Evolutionary conservation across 208 protist species (phyloP), one percentile per base, ranked within the genome.

Genomic region (Wallacemonas collosoma): DNA sequence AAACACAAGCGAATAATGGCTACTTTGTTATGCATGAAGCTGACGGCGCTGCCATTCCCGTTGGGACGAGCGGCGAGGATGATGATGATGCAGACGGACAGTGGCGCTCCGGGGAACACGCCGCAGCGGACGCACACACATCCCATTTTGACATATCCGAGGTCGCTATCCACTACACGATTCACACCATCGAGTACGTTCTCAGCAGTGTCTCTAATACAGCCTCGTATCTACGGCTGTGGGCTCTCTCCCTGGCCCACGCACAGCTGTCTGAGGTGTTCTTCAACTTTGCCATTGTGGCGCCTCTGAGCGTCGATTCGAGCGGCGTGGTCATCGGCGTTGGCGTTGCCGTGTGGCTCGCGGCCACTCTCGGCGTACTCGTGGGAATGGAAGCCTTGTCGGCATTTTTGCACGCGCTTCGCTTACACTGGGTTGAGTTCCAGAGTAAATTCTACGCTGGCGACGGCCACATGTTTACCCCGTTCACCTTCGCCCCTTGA

Each of bases 171-270:
- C 89, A 99, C 77, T 97, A 99, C 77, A 73, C 98, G n/a, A 99
- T 99, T 73, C 98, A 99, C 84, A 99, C 98, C 44, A 99, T 99
- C 74, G 99, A 99, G 82, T 99, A 99, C 79, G 93, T 99, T 41
- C 93, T 99, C 6, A 96, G 98, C 62, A 93, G 87, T 64, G 97
- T 99, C 48, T 99, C 99, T 12, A 99, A 99, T 86, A 99, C 99
- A 12, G 99, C 99, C 5, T 99, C 99, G n/a, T 99, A 99, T 84
- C 90, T 99, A 40, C 96, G 99, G 73, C 91, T 99, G 11, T 99
- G 99, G 99, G 99, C 99, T 8, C 86, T 99, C n/a, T 99, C 98
- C 3, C 90, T 99, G 1, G 99, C 99, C 36, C 99, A 99, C 82
- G 97, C 99, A 51, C 92, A 98, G 84, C 89, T 98, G 4, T 94